These are phyloP conservation scores for Naganishia kalamii DNA, from an alignment of 768 basidiomycete species.

Conservation along the genomic window DNA sequence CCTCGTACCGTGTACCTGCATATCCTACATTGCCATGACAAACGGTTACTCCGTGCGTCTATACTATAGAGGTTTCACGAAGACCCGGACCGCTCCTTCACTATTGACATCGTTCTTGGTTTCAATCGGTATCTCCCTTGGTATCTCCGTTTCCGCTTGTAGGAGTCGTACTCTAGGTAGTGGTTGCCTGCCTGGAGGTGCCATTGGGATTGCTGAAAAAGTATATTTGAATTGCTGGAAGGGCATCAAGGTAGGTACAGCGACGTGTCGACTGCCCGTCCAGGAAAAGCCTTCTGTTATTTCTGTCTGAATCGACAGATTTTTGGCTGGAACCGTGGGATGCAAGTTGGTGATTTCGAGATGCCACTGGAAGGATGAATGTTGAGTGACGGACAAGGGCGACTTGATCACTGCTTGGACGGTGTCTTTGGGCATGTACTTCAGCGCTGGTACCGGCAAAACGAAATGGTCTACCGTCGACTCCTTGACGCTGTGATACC, in stretches of 20 bases:
- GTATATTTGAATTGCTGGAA: conserved; percentile 10
- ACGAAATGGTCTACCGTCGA: conserved; percentile 1
- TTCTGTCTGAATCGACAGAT: conserved; percentile 1
- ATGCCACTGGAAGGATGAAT: conserved; percentile 12
- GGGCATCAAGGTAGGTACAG: background rate
- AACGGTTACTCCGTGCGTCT: background rate
- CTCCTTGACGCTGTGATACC: background rate
- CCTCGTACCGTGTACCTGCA: background rate
- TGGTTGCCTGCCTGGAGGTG: background rate
- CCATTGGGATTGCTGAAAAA: conserved; percentile 9
- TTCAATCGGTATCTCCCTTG: background rate
- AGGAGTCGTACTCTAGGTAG: background rate
- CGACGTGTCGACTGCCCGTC: conserved; percentile 7
- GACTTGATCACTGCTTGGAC: background rate
- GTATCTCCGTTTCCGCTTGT: background rate
- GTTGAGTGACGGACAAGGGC: background rate
- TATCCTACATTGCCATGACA: background rate
- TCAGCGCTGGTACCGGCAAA: background rate
- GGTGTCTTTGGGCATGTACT: background rate
- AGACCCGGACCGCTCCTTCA: background rate
- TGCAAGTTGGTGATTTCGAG: conserved; percentile 11
- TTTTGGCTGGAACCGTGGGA: background rate
- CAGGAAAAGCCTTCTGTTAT: conserved; percentile 5
- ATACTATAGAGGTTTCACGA: background rate
- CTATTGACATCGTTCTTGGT: background rate